phyloP scores from a whole-genome alignment of 2,329 filamentous ascomycete species.

The Colletotrichum acutatum region DNA sequence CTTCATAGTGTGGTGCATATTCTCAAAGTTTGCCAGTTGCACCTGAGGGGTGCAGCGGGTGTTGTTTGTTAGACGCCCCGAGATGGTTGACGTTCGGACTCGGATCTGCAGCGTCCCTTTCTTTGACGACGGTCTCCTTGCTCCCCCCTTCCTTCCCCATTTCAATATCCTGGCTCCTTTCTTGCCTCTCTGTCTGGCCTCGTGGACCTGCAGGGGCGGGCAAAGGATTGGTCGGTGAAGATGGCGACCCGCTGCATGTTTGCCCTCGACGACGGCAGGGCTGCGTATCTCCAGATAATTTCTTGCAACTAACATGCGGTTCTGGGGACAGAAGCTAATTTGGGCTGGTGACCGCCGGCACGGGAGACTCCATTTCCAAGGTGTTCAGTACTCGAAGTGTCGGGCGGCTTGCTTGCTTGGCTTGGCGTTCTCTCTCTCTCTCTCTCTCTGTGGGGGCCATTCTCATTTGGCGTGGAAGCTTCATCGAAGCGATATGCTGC shows the following conservation, averaged over 20 bases:
- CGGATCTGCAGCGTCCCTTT: neutral
- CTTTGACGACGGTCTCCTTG: neutral
- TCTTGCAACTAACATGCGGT: conserved; percentile 1
- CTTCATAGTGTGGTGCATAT: conserved; percentile 6
- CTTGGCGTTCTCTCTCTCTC: neutral
- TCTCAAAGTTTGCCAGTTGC: neutral
- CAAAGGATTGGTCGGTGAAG: conserved; percentile 6
- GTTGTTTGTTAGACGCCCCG: neutral
- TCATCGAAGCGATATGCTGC: conserved; percentile 17
- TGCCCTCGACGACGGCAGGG: conserved; percentile 13
- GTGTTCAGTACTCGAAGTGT: neutral
- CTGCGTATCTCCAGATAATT: neutral
- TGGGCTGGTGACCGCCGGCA: neutral
- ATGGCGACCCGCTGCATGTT: conserved; percentile 7
- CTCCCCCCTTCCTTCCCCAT: neutral
- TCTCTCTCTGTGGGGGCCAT: neutral
- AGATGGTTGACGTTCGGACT: neutral
- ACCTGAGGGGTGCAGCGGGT: neutral
- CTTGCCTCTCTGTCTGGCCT: neutral
- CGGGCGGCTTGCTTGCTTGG: neutral
- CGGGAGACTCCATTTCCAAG: neutral
- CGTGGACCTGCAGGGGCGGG: neutral
- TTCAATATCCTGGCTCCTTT: neutral
- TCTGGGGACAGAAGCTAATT: neutral
- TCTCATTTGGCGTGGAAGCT: neutral